phyloP scores from a whole-genome alignment of 768 basidiomycete species.

The Russula olivacea region DNA sequence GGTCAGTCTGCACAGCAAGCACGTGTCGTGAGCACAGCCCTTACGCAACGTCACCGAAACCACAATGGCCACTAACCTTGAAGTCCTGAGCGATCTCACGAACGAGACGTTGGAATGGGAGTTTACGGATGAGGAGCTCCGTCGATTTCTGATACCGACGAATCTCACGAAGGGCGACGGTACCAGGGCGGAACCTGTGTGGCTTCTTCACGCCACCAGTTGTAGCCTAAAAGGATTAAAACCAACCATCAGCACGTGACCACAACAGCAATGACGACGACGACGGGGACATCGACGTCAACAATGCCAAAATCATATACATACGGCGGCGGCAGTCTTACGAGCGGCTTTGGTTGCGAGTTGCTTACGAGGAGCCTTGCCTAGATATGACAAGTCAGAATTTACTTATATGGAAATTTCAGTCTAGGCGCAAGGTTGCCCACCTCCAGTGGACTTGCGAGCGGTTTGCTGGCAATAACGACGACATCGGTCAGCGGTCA shows the following conservation, averaged over 20 bases:
- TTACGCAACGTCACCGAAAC: not conserved
- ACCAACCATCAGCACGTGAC: slow-evolving; percentile 21
- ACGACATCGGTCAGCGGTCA: slow-evolving; percentile 21
- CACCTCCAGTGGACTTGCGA: slow-evolving; percentile 97
- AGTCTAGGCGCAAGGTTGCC: slow-evolving; percentile 35
- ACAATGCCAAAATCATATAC: slow-evolving; percentile 31
- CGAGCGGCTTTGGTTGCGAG: slow-evolving; percentile 94
- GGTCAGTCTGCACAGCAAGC: slow-evolving; percentile 53
- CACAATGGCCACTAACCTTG: slow-evolving; percentile 50
- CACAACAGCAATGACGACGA: slow-evolving; percentile 24
- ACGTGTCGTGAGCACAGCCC: slow-evolving; percentile 9
- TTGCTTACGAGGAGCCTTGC: slow-evolving; percentile 89
- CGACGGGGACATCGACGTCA: slow-evolving; percentile 26
- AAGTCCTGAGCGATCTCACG: slow-evolving; percentile 97
- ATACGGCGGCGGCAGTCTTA: slow-evolving; percentile 70
- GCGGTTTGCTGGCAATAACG: slow-evolving; percentile 79
- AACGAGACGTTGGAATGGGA: slow-evolving; percentile 98
- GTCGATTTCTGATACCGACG: slow-evolving; percentile 98
- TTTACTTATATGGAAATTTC: slow-evolving; percentile 25
- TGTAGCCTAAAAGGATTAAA: slow-evolving; percentile 43
- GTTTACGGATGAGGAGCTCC: slow-evolving; percentile 98
- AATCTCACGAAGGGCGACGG: slow-evolving; percentile 98
- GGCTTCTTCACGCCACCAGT: slow-evolving; percentile 99
- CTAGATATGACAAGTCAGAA: slow-evolving; percentile 37
- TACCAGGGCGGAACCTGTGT: slow-evolving; percentile 94